Evolutionary conservation across 2,329 filamentous ascomycete species (phyloP), one percentile per base, ranked within the genome.

Genomic region (Arthrinium phaeospermum): DNA sequence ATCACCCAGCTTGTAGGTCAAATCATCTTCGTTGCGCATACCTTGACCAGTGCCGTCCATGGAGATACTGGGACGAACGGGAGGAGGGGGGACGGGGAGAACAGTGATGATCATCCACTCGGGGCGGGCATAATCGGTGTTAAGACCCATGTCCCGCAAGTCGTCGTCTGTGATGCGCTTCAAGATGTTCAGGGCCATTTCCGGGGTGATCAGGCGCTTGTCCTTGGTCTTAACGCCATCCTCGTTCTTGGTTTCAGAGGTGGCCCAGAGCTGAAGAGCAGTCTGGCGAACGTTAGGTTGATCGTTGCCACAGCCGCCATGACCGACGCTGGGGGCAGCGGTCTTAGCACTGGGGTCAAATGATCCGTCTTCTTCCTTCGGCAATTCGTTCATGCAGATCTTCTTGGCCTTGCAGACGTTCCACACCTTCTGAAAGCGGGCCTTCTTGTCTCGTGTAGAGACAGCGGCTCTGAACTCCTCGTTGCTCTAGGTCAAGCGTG

Each of bases 91-190:
- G 0, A 99, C 97, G 6, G 96, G 95, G 67, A 99, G 88, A 69
- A 98, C 95, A 0, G 95, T 98, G 74, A 99, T 87, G 74, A 99
- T 90, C 94, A 99, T 97, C 96, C 96, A 99, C 81, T 99, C 96
- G 0, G 96, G 96, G 67, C 96, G 92, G 72, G 97, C 96, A 78
- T 98, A 98, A 81, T 98, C 94, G 72, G 93, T 92, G 84, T 96
- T 99, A 78, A 99, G 86, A 46, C 96, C 96, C 85, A 99, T 94
- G 76, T 96, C 91, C 71, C 89, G 87, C 74, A 98, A 90, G 73
- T 98, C 96, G 24, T 92, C 89, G 73, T 95, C 92, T 3, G 91
- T 91, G 75, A 99, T 96, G 76, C 92, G 92, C 77, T 93, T 92
- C 83, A 99, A 93, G 78, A 98, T 93, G 78, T 93, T 92, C 76